Evolutionary conservation across 2,329 filamentous ascomycete species (phyloP), one percentile per base, ranked within the genome.

Genomic region (Penicillium sp.): DNA sequence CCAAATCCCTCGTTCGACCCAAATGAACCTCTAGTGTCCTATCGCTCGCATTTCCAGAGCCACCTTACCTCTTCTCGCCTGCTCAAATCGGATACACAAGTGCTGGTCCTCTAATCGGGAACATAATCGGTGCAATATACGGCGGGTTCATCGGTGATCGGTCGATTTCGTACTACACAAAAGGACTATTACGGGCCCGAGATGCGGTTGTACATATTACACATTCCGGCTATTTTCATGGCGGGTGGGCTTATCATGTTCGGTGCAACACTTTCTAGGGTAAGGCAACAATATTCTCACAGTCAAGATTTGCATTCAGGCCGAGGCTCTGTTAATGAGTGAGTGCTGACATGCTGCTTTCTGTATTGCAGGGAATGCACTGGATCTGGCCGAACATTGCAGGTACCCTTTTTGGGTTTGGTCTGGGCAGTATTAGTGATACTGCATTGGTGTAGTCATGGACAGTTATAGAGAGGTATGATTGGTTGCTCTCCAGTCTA

Each of bases 121-220:
- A 73, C 11, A 36, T 76, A 0, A 59, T 78, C 11, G 77, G 76
- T 0, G 65, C 66, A 1, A 26, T 78, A 0, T 76, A 76, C 45
- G 75, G 74, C 2, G 77, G 77, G 0, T 66, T 69, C 0, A 48
- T 78, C 1, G 68, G 71, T 0, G 77, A 80, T 44, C 69, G 69
- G 65, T 69, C 69, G 0, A 73, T 78, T 42, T 55, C 76, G n/a
- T 67, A 65, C 35, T 70, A 79, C 47, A 75, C 79, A 2, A 73
- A 73, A 70, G 31, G 78, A 78, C 37, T 75, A 78, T 57, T 78
- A 78, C 48, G 78, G 81, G 63, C 76, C 78, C 1, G 79, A 81
- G 62, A 80, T 80, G 72, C 71, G 78, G 3, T 67, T 80, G 6
- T 76, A 70, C 38, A 70, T 67, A 22, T 57, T 68, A 17, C 66